Percentiles rank a stretch among this genome's conserved stretches.
Conservation (phyloP, 2,329 filamentous ascomycete genomes). For the Penicillium capsulatum region DNA sequence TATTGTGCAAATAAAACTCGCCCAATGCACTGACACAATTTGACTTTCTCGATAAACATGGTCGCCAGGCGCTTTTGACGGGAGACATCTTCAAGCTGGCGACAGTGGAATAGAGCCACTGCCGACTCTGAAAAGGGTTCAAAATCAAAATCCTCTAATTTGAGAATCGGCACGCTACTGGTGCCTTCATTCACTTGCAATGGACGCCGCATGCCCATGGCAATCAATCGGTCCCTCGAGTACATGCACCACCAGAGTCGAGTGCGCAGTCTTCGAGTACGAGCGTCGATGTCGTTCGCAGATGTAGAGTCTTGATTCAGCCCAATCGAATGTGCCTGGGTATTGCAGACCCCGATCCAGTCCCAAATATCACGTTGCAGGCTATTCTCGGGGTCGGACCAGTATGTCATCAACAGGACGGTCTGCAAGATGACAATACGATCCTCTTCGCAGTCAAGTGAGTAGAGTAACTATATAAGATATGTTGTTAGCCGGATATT, state of each 20-base stretch:
- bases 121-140: slow-evolving; percentile 61
- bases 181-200: slow-evolving; percentile 86
- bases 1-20: slow-evolving; percentile 83
- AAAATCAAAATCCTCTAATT: slow-evolving; percentile 73
- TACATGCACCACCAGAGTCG: slow-evolving; percentile 94
- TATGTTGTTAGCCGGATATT: slow-evolving; percentile 7
- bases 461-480: slow-evolving; percentile 66
- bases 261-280: slow-evolving; percentile 72
- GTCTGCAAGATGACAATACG: slow-evolving; percentile 79
- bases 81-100: slow-evolving; percentile 62
- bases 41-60: slow-evolving; percentile 84
- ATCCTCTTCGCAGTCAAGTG: slow-evolving; percentile 85
- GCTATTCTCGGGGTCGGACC: slow-evolving; percentile 87
- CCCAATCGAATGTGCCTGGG: slow-evolving; percentile 79
- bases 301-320: slow-evolving; percentile 65
- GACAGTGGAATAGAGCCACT: slow-evolving; percentile 61
- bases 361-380: slow-evolving; percentile 86
- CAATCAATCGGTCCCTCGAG: slow-evolving; percentile 83
- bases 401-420: slow-evolving; percentile 83
- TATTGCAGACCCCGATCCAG: slow-evolving; percentile 90
- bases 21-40: slow-evolving; percentile 79
- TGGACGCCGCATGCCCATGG: slow-evolving; percentile 81
- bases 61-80: slow-evolving; percentile 72
- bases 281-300: slow-evolving; percentile 60
- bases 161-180: slow-evolving; percentile 85